Conservation (phyloP, 306 rosid genomes). For the Ziziphus jujuba region DNA sequence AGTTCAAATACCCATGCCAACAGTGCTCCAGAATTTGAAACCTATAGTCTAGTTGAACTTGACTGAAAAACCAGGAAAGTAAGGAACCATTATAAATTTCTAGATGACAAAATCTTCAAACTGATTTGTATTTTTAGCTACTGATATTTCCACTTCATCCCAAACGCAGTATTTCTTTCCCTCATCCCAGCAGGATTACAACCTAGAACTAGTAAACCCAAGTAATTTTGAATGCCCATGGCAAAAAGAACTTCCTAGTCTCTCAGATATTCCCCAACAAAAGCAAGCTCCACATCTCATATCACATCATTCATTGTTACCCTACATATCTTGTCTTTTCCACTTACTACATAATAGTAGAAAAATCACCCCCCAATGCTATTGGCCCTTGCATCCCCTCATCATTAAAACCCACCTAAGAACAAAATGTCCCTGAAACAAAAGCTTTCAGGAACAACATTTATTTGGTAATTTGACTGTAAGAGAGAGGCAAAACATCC, state of each 20-base stretch:
- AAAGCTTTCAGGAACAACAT: too few species aligned
- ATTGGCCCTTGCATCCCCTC: too few species aligned
- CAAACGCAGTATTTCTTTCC: neutral
- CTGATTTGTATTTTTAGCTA: neutral
- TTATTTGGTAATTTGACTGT: too few species aligned
- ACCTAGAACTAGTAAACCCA: neutral
- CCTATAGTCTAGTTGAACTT: neutral
- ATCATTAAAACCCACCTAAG: too few species aligned
- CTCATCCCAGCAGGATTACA: neutral
- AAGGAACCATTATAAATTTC: slow-evolving; percentile 3
- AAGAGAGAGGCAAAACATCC: too few species aligned
- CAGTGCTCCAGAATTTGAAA: neutral
- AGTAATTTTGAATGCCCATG: neutral
- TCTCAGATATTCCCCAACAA: neutral
- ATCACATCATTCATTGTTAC: neutral
- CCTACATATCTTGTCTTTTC: neutral
- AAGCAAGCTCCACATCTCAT: neutral
- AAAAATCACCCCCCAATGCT: too few species aligned
- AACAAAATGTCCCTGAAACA: too few species aligned
- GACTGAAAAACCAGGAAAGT: neutral
- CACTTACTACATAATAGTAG: neutral
- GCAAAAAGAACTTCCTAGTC: neutral
- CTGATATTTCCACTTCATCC: neutral
- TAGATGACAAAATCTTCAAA: neutral
- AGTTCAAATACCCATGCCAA: neutral